Percentiles rank a stretch among this genome's conserved stretches.
These are phyloP conservation scores for Maudiozyma pseudohumilis DNA, from an alignment of 805 yeast species.

Conservation along the genomic window DNA sequence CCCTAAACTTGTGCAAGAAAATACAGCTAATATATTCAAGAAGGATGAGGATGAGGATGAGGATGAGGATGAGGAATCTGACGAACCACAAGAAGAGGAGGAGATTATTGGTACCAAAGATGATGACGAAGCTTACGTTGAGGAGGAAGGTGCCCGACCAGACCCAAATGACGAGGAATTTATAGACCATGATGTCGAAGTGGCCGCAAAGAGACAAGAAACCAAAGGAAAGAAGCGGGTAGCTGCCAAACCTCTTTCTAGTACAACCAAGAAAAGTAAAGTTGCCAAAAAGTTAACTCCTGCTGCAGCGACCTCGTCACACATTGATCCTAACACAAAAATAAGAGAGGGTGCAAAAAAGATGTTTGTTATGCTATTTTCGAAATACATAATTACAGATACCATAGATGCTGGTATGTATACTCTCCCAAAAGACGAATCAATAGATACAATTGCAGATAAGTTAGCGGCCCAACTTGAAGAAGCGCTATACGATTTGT, in stretches of 20 bases:
- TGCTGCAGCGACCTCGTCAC: neutral
- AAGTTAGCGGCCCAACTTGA: slow-evolving; percentile 47
- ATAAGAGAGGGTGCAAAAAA: slow-evolving; percentile 41
- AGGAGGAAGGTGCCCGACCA: slow-evolving; percentile 6
- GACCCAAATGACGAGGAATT: neutral
- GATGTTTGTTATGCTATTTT: slow-evolving; percentile 41
- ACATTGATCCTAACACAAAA: slow-evolving; percentile 12
- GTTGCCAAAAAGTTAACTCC: neutral
- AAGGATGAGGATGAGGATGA: neutral
- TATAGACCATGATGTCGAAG: neutral
- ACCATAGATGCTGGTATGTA: slow-evolving; percentile 10
- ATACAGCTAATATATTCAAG: too few species aligned
- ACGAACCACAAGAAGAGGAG: slow-evolving; percentile 1
- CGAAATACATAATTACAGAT: slow-evolving; percentile 29
- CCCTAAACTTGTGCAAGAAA: slow-evolving; percentile 18
- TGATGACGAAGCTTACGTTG: slow-evolving; percentile 12
- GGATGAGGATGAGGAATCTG: neutral
- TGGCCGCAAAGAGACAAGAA: neutral
- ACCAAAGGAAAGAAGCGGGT: neutral
- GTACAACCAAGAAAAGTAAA: neutral
- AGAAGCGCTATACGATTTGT: slow-evolving; percentile 34
- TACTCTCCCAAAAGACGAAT: slow-evolving; percentile 25
- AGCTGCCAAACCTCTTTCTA: neutral
- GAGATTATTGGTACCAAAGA: slow-evolving; percentile 7
- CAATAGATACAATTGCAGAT: slow-evolving; percentile 29